Evolutionary conservation across 495 filamentous ascomycete genomes (phyloP), one percentile per base, ranked within the genome.

Genomic region (Recurvomyces mirabilis): DNA sequence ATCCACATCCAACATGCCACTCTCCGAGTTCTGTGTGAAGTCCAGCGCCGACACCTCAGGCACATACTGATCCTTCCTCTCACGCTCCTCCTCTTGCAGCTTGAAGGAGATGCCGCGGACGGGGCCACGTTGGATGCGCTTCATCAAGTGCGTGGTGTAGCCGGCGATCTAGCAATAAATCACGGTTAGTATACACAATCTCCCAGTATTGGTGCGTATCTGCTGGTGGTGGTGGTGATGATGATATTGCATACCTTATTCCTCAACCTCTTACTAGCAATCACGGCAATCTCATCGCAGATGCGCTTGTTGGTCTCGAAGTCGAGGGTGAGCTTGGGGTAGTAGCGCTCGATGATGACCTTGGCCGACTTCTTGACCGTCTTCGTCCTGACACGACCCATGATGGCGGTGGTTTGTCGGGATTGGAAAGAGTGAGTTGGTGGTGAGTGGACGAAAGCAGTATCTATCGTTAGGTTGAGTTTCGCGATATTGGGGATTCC

Each of bases 21-120:
- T 78, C 73, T 95, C 91, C 60, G 76, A 80, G 62, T 79, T 79
- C 73, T 89, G 83, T 58, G 80, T 80, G 73, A 94, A 91, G 75
- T 96, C 93, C 64, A 98, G 84, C 59, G 93, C 91, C 31, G 93
- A 96, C 58, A 98, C 73, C 71, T 98, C 91, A 55, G 93, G 93
- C 51, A 98, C 91, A 73, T 94, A 98, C 78, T 98, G 93, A 76
- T 98, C 91, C 82, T 98, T 98, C 63, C 91, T 81, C 75, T 98
- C 91, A 74, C 91, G 82, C 77, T 96, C 91, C 74, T 96, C 91
- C 74, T 98, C 91, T 75, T 98, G 91, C 41, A 98, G 82, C 79
- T 96, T 98, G 86, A 98, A 98, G 67, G 93, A 96, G 72, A 98
- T 98, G 77, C 91, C 91, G 60, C 91, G 91, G 69, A 98, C 91